These are phyloP conservation scores for Cercospora janseana DNA, from an alignment of 2,329 filamentous ascomycete species.

Conservation along the genomic window DNA sequence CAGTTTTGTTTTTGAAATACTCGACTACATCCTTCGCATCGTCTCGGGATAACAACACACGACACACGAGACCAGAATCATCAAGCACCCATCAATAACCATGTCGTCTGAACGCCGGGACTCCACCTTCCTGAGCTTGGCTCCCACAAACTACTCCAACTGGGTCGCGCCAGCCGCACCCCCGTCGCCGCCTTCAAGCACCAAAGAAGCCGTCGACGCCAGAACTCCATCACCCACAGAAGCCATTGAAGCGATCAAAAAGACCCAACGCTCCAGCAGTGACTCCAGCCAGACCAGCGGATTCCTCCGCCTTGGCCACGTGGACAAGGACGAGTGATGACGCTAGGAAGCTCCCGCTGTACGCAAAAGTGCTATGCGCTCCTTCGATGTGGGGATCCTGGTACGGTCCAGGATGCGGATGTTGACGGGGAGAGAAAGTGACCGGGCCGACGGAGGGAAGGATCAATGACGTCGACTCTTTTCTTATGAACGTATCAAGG, in stretches of 20 bases:
- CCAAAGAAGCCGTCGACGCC: conserved; percentile 2
- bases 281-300: conserved; percentile 19
- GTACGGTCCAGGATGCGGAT: too few species aligned
- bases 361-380: too few species aligned
- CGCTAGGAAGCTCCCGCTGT: too few species aligned
- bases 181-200: conserved; percentile 2
- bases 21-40: too few species aligned
- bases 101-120: conserved; percentile 21
- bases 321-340: conserved; percentile 15
- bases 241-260: conserved; percentile 18
- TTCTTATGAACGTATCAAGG: too few species aligned
- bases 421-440: too few species aligned
- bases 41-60: not conserved
- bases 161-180: conserved; percentile 20
- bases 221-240: conserved; percentile 11
- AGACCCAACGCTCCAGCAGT: conserved; percentile 24
- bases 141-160: conserved; percentile 21
- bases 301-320: conserved; percentile 23
- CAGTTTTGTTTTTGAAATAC: too few species aligned
- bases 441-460: too few species aligned
- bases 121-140: conserved; percentile 26
- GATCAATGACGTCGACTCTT: too few species aligned
- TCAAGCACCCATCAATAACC: not conserved
- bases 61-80: not conserved
- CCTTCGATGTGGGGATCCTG: too few species aligned